phyloP scores from a whole-genome alignment of 1,284 basidiomycete genomes.

The Trichosporon coremiiforme region DNA sequence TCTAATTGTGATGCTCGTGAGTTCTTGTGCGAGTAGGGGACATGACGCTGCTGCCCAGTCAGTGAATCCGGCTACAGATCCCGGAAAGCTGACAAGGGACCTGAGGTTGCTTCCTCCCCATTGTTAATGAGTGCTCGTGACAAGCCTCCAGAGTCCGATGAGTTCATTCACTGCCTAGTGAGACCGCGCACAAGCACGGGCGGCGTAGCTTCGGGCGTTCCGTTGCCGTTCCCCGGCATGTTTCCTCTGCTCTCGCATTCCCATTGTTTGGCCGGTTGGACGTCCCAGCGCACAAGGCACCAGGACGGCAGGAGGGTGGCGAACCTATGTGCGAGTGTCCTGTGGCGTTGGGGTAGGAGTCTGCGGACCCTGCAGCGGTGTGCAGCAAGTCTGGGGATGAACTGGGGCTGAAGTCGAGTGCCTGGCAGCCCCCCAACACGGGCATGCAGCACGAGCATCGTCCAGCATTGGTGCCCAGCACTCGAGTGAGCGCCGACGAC shows the following conservation, averaged over 20 bases:
- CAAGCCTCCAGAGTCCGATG: not conserved
- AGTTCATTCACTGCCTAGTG: not conserved
- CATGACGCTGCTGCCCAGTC: no score
- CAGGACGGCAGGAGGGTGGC: not conserved
- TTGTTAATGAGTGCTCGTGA: not conserved
- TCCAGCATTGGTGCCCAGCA: not conserved
- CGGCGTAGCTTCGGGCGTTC: slow-evolving; percentile 8
- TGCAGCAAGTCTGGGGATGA: no score
- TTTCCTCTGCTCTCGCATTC: not conserved
- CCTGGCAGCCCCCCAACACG: slow-evolving; percentile 2
- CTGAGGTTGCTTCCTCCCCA: not conserved
- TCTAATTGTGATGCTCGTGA: no score
- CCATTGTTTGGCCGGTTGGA: not conserved
- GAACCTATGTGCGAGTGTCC: not conserved
- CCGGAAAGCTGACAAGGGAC: no score
- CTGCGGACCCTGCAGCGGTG: no score
- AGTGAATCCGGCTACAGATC: no score
- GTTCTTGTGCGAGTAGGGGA: no score
- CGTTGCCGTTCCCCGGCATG: not conserved
- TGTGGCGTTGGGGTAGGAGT: not conserved
- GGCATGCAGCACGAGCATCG: not conserved
- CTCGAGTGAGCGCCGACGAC: no score
- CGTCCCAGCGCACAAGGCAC: not conserved
- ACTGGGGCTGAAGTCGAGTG: not conserved
- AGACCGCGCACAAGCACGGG: slow-evolving; percentile 4